Evolutionary conservation across 768 basidiomycete species (phyloP), one percentile per base, ranked within the genome.

Genomic region (Trametes meyenii): DNA sequence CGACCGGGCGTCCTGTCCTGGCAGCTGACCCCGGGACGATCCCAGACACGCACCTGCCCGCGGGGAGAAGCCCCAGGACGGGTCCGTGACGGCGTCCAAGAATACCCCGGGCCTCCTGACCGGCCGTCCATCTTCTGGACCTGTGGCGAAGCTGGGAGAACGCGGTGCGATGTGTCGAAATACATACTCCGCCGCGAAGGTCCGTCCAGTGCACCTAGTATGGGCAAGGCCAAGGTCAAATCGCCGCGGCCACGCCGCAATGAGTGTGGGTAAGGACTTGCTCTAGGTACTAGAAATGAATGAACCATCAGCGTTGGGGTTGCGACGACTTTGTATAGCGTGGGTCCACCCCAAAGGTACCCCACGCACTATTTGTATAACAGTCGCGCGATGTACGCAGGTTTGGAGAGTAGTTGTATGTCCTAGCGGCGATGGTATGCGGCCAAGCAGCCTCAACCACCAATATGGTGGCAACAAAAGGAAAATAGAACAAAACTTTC

Each of bases 21-120:
- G 57, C 57, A 58, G 57, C 57, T 58, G 57, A 58, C 57, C 57
- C n/a, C 49, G 33, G 49, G 57, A 58, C 57, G 57, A 58, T 58
- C 57, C 35, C 49, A 29, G 49, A 39, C 26, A 29, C 40, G 55
- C 35, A 43, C 45, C 55, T 14, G 42, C 44, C 44, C 23, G 38
- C 38, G 14, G 16, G 19, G 49, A 39, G 49, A 13, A n/a, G 44
- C 36, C 42, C 33, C 44, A 46, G 43, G 55, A 46, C n/a, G 43
- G 35, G 14, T 14, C 55, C 55, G 53, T 35, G 35, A 44, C 55
- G 40, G 38, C 39, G 57, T 58, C 48, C 48, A 58, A 51, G 39
- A 58, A 58, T 58, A 58, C 26, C 39, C 16, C 39, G 49, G 57
- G 49, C 57, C 49, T 58, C 39, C 57, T 58, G 57, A 43, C 57